phyloP scores from a whole-genome alignment of 805 yeast genomes.

The Candida insectalens region DNA sequence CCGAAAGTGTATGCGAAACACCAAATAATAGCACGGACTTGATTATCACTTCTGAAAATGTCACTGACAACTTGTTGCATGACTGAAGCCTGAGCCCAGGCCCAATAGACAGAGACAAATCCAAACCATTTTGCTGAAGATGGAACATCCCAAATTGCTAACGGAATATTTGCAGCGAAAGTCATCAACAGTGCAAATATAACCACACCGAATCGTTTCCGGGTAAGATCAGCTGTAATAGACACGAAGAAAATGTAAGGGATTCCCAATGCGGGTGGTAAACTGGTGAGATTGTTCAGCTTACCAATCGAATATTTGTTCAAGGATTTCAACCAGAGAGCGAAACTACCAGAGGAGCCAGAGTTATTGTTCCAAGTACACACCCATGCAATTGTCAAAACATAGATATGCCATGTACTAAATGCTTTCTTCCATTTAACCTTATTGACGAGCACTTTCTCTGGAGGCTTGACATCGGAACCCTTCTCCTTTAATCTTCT shows the following conservation, averaged over 20 bases:
- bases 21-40: constrained; percentile 46
- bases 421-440: constrained; percentile 44
- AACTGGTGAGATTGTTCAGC: constrained; percentile 33
- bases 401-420: constrained; percentile 50
- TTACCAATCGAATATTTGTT: constrained; percentile 17
- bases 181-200: constrained; percentile 44
- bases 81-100: constrained; percentile 57
- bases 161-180: constrained; percentile 40
- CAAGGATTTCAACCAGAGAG: constrained; percentile 21
- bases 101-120: constrained; percentile 48
- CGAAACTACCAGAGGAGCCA: constrained; percentile 44
- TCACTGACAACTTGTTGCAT: constrained; percentile 50
- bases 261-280: constrained; percentile 54
- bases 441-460: constrained; percentile 27
- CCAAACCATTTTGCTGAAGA: constrained; percentile 52
- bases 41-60: constrained; percentile 46
- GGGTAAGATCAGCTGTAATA: constrained; percentile 41
- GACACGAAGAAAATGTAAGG: constrained; percentile 35
- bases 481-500: constrained; percentile 25
- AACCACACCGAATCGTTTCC: constrained; percentile 47
- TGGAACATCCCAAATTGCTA: constrained; percentile 53
- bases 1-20: constrained; percentile 47
- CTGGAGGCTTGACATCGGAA: constrained; percentile 15
- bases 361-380: constrained; percentile 58
- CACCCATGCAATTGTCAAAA: constrained; percentile 42